Conservation (phyloP, 2,329 filamentous ascomycete species). For the Fusarium circinatum region DNA sequence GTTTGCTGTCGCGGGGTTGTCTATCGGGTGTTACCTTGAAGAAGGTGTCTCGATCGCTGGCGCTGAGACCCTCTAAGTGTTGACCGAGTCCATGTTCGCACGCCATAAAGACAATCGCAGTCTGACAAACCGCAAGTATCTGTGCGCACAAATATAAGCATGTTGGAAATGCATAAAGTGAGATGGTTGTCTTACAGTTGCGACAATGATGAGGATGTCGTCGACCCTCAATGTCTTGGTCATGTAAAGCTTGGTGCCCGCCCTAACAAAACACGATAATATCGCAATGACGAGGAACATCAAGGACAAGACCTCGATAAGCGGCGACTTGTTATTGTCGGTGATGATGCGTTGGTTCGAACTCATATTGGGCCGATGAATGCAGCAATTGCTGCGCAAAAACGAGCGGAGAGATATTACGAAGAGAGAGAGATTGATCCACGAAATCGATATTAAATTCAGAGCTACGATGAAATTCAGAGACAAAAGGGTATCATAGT, state of each 20-base stretch:
- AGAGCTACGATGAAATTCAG: not conserved
- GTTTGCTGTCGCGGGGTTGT: not conserved
- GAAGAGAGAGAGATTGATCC: not conserved
- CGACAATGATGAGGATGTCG: conserved; percentile 39
- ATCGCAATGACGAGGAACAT: conserved; percentile 46
- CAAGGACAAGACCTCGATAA: conserved; percentile 44
- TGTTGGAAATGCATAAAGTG: not conserved
- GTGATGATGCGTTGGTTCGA: conserved; percentile 42
- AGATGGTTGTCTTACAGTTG: conserved; percentile 30
- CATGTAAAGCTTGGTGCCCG: conserved; percentile 46
- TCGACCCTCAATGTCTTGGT: conserved; percentile 43
- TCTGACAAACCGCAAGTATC: conserved; percentile 37
- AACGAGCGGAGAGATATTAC: not conserved
- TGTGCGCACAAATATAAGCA: conserved; percentile 8
- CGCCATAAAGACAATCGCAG: conserved; percentile 28
- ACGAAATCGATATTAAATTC: not conserved
- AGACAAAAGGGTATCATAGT: not conserved
- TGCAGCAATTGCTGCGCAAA: conserved; percentile 4
- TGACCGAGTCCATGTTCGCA: conserved; percentile 42
- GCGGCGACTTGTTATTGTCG: conserved; percentile 45
- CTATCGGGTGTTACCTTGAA: conserved; percentile 38
- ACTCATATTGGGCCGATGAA: conserved; percentile 24
- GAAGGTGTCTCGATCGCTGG: conserved; percentile 25
- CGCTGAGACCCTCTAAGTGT: conserved; percentile 25
- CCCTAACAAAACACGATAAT: conserved; percentile 40